Base-by-base conservation (phyloP, 2,329 filamentous ascomycete genomes). In the Aurifilum marmelostoma region DNA sequence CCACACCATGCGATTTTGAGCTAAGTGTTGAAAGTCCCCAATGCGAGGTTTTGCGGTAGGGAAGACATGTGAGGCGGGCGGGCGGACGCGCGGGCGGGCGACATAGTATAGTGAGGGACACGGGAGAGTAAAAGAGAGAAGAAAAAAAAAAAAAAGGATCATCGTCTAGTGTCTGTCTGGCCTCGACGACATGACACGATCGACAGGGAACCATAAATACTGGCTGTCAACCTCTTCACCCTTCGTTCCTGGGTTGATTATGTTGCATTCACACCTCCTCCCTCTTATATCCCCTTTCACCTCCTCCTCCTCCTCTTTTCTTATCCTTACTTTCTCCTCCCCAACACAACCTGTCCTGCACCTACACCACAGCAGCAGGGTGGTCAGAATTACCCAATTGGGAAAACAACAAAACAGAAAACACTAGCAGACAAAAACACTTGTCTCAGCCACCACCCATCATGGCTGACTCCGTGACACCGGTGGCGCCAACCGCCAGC, bases 391-490 rank as follows among this genome's bases (percentile, higher is more conserved):
- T 43, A 18, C 41, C 41, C 7, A 47, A 47, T n/a, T 47, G 21
- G 43, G 43, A 7, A n/a, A n/a, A 39, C 37, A 34, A 34, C 34
- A 34, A 39, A 39, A 39, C 37, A 7, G 11, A 37, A 39, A 7
- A 7, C 37, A 39, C 37, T 39, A 39, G 9, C 4, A 37, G 34
- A 37, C 4, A 37, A 37, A 37, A 37, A 5, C 9, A 37, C 34
- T 9, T 37, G 4, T 37, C 34, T 37, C 34, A 39, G 5, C 5
- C 16, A 18, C 16, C 18, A 27, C 29, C 18, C 56, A 65, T 29
- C 61, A 71, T 71, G 69, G 67, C 67, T 24, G 64, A 67, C 64
- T 61, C 69, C 43, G 67, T 67, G 54, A 65, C 64, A 14, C 69
- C 67, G 64, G 61, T 69, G 64, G 64, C 62, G 34, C 69, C 60